phyloP scores from a whole-genome alignment of 495 filamentous ascomycete genomes.

The Lepraria neglecta region DNA sequence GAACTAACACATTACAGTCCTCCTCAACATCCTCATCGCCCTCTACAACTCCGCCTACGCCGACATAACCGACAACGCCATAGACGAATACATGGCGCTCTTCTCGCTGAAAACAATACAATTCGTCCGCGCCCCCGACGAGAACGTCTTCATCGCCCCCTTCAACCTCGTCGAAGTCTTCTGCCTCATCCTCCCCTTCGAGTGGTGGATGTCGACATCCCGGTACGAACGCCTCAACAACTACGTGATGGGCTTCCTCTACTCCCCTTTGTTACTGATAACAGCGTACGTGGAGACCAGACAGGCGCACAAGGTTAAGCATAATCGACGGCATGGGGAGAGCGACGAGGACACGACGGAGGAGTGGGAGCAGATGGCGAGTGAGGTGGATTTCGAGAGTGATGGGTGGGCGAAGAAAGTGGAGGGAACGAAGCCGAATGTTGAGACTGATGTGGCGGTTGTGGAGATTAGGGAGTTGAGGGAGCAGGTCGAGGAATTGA shows the following conservation, averaged over 20 bases:
- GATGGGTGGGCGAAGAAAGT: constrained; percentile 79
- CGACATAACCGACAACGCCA: constrained; percentile 90
- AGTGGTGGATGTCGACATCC: constrained; percentile 80
- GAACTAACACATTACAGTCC: constrained; percentile 17
- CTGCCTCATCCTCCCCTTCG: constrained; percentile 69
- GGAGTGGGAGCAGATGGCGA: constrained; percentile 84
- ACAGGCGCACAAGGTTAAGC: constrained; percentile 58
- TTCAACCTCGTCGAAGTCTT: constrained; percentile 93
- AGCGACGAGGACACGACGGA: constrained; percentile 83
- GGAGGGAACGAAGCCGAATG: constrained; percentile 63
- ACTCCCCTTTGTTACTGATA: constrained; percentile 74
- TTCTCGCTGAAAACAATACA: constrained; percentile 89
- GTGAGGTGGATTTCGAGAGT: constrained; percentile 65
- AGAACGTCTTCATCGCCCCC: constrained; percentile 94
- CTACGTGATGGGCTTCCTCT: constrained; percentile 76
- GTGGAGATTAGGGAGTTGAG: constrained; percentile 62
- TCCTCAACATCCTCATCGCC: constrained; percentile 62
- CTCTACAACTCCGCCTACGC: constrained; percentile 95
- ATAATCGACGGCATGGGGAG: constrained; percentile 72
- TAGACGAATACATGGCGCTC: constrained; percentile 89
- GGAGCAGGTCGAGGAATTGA: constrained; percentile 64
- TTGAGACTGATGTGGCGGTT: constrained; percentile 63
- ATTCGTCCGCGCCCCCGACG: constrained; percentile 92
- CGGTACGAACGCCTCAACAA: constrained; percentile 77
- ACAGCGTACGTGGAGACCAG: constrained; percentile 70